These are phyloP conservation scores for Candolleomyces eurysporus DNA, from an alignment of 768 basidiomycete species.

Conservation along the genomic window DNA sequence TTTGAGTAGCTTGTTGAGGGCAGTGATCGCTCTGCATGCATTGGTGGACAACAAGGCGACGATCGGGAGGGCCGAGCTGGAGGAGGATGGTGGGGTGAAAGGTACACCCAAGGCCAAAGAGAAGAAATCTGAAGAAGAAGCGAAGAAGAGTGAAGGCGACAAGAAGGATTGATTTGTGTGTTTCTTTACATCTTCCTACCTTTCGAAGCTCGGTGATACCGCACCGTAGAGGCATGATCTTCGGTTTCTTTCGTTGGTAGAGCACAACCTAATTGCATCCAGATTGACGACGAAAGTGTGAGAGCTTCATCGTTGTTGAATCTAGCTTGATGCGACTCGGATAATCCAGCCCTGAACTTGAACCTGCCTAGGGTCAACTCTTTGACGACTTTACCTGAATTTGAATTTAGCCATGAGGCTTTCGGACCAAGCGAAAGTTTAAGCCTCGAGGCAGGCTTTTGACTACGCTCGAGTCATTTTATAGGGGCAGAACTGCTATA, in stretches of 20 bases:
- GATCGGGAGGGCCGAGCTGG: conserved; percentile 76
- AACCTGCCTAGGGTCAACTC: too few relatives aligned
- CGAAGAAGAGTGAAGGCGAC: conserved; percentile 20
- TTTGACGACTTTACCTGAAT: too few relatives aligned
- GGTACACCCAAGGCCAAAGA: conserved; percentile 45
- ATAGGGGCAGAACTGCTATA: too few relatives aligned
- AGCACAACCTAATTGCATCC: not conserved
- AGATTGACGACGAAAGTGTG: not conserved
- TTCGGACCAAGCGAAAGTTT: not conserved
- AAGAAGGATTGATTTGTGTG: conserved; percentile 30
- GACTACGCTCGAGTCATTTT: too few relatives aligned
- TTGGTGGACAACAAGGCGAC: conserved; percentile 87
- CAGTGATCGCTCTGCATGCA: conserved; percentile 90
- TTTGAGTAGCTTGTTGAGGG: conserved; percentile 82
- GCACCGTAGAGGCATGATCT: too few relatives aligned
- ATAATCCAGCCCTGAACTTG: too few relatives aligned
- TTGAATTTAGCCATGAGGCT: too few relatives aligned
- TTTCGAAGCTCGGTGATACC: too few relatives aligned
- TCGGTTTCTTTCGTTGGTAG: too few relatives aligned
- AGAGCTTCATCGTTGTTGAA: too few relatives aligned
- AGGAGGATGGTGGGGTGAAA: conserved; percentile 59
- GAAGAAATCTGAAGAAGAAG: conserved; percentile 29
- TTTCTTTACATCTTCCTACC: conserved; percentile 4
- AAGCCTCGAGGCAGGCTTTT: not conserved
- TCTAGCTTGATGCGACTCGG: too few relatives aligned